A percentile compares a stretch with the other conserved stretches of the same genome.
Conservation (phyloP, 345 rosid genomes). For the Hypericum perforatum region DNA sequence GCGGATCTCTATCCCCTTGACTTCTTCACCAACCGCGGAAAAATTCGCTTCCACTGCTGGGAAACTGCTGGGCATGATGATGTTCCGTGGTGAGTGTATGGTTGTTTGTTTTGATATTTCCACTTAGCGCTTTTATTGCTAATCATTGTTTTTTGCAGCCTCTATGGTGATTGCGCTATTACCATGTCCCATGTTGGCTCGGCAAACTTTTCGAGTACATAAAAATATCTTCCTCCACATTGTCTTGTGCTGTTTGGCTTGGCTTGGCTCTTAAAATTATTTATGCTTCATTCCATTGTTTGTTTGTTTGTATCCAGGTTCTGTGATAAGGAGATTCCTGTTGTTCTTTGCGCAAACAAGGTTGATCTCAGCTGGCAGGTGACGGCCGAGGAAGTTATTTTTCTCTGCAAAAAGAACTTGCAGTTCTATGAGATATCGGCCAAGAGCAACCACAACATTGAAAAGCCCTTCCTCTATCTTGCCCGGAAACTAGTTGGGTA, state of each 20-base stretch:
- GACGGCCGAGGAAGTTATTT: conserved; percentile 45
- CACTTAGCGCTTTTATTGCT: neutral
- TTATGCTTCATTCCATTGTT: neutral
- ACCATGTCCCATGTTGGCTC: conserved; percentile 98
- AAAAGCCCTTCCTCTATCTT: conserved; percentile 46
- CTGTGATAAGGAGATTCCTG: conserved; percentile 45
- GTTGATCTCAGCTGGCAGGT: conserved; percentile 52
- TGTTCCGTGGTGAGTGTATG: neutral
- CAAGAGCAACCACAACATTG: conserved; percentile 47
- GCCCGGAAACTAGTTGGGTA: conserved; percentile 53
- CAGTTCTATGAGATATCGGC: conserved; percentile 54
- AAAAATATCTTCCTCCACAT: too few species aligned
- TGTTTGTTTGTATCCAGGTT: conserved; percentile 19
- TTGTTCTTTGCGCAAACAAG: conserved; percentile 51
- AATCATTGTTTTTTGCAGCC: conserved; percentile 33
- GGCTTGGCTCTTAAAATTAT: neutral
- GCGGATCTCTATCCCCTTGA: conserved; percentile 95
- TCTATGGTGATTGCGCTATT: conserved; percentile 95
- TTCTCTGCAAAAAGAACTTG: conserved; percentile 45
- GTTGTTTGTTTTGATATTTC: too few species aligned
- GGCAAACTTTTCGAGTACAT: conserved; percentile 89
- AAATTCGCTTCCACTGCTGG: conserved; percentile 91
- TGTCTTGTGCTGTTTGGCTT: too few species aligned
- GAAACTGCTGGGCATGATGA: conserved; percentile 84
- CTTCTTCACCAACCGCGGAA: conserved; percentile 86